These are phyloP conservation scores for Ophiocordyceps unilateralis DNA, from an alignment of 2,329 filamentous ascomycete species.

Conservation along the genomic window DNA sequence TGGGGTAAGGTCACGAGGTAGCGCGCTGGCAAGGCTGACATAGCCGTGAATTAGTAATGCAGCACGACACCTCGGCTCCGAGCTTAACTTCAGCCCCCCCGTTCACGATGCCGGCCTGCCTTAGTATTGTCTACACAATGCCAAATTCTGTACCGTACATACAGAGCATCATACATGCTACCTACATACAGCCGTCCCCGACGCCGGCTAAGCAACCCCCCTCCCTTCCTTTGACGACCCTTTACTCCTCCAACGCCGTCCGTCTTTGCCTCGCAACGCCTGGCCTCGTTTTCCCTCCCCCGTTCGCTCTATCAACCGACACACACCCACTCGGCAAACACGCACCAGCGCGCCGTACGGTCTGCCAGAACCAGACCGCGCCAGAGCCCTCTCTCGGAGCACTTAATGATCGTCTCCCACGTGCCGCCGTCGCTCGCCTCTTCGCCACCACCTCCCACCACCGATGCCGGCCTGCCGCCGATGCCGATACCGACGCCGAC, in stretches of 20 bases:
- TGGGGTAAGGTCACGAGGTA: background rate
- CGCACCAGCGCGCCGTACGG: slow-evolving; percentile 71
- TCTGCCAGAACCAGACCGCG: slow-evolving; percentile 68
- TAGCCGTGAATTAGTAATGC: background rate
- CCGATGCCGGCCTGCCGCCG: slow-evolving; percentile 7
- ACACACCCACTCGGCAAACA: slow-evolving; percentile 79
- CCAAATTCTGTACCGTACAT: background rate
- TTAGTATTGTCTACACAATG: no score
- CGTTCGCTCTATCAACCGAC: slow-evolving; percentile 12
- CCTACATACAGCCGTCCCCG: background rate
- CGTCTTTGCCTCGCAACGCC: background rate
- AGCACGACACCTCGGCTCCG: no score
- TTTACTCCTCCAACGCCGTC: background rate
- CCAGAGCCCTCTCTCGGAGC: slow-evolving; percentile 67
- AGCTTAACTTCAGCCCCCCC: no score
- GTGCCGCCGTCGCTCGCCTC: slow-evolving; percentile 51
- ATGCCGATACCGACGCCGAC: slow-evolving; percentile 14
- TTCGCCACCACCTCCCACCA: slow-evolving; percentile 19
- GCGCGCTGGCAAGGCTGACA: background rate
- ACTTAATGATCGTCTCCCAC: slow-evolving; percentile 87
- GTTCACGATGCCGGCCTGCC: no score
- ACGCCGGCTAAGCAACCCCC: background rate
- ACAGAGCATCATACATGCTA: background rate
- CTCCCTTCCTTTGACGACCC: background rate
- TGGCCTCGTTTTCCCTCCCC: background rate